A percentile compares a stretch with the other conserved stretches of the same genome.
These are phyloP conservation scores for Daldinia concentrica DNA, from an alignment of 495 filamentous ascomycete genomes.

Conservation along the genomic window DNA sequence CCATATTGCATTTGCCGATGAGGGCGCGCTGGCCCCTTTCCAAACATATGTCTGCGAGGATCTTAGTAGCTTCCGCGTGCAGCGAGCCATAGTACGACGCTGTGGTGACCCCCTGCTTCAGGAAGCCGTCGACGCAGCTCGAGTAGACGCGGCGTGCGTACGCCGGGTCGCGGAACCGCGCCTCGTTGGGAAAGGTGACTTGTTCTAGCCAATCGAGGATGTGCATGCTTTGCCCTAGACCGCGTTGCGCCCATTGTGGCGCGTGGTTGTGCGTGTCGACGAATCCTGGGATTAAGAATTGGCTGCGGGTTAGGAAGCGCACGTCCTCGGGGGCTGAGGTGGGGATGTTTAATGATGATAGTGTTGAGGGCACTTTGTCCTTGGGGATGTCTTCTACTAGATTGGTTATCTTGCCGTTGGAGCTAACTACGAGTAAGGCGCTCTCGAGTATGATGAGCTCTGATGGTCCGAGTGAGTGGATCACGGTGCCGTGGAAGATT, in stretches of 20 bases:
- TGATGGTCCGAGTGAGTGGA: slow-evolving; percentile 56
- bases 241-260: slow-evolving; percentile 70
- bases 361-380: slow-evolving; percentile 8
- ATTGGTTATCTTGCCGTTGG: slow-evolving; percentile 54
- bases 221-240: slow-evolving; percentile 65
- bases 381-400: slow-evolving; percentile 34
- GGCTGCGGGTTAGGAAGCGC: slow-evolving; percentile 55
- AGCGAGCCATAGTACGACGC: slow-evolving; percentile 71
- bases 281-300: slow-evolving; percentile 69
- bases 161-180: slow-evolving; percentile 61
- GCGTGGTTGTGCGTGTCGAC: slow-evolving; percentile 74
- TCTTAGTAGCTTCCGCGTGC: slow-evolving; percentile 65
- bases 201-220: slow-evolving; percentile 68
- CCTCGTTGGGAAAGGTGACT: slow-evolving; percentile 71
- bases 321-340: slow-evolving; percentile 32
- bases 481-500: slow-evolving; percentile 63
- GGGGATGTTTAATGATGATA: slow-evolving; percentile 20
- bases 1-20: slow-evolving; percentile 74
- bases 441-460: slow-evolving; percentile 60
- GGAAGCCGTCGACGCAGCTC: slow-evolving; percentile 63
- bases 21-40: slow-evolving; percentile 68
- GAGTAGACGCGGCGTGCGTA: slow-evolving; percentile 65
- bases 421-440: slow-evolving; percentile 55
- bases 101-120: slow-evolving; percentile 71
- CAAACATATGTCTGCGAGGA: slow-evolving; percentile 67